Conservation (phyloP, 805 yeast species). For the Nakazawaea ishiwadae region DNA sequence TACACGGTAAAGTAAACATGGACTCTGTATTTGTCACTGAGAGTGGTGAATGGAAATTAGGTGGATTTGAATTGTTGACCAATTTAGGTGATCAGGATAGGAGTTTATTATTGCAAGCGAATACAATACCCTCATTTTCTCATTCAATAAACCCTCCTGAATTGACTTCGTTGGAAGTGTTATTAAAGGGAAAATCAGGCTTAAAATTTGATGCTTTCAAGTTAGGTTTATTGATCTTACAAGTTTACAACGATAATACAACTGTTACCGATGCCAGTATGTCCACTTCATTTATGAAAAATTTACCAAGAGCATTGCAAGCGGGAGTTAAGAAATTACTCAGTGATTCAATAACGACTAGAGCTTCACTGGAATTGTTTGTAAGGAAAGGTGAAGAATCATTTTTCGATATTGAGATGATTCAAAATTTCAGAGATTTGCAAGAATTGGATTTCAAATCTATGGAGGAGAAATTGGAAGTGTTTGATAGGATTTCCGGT, state of each 20-base stretch:
- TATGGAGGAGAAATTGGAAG: slow-evolving; percentile 27
- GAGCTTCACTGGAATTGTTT: slow-evolving; percentile 35
- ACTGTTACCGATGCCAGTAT: slow-evolving; percentile 5
- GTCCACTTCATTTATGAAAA: slow-evolving; percentile 1
- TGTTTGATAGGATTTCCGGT: slow-evolving; percentile 32
- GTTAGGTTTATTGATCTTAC: slow-evolving; percentile 51
- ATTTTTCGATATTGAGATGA: slow-evolving; percentile 41
- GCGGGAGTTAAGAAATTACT: slow-evolving; percentile 34
- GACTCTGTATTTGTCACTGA: slow-evolving; percentile 61
- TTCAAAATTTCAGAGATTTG: slow-evolving; percentile 47
- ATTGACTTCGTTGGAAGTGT: slow-evolving; percentile 3
- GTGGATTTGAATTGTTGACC: slow-evolving; percentile 72
- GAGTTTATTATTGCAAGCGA: slow-evolving; percentile 25
- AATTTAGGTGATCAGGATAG: slow-evolving; percentile 43
- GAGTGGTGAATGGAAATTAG: slow-evolving; percentile 78
- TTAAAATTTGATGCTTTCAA: slow-evolving; percentile 60
- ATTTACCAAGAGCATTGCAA: slow-evolving; percentile 12
- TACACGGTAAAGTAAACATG: slow-evolving; percentile 59
- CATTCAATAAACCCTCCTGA: slow-evolving; percentile 41
- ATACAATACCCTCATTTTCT: slow-evolving; percentile 21
- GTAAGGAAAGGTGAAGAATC: slow-evolving; percentile 25
- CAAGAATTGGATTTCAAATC: slow-evolving; percentile 50
- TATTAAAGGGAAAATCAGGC: slow-evolving; percentile 24
- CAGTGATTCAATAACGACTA: slow-evolving; percentile 29
- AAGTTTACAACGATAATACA: slow-evolving; percentile 33